phyloP scores from a whole-genome alignment of 1,284 basidiomycete genomes.

The Cutaneotrichosporon mucoides region DNA sequence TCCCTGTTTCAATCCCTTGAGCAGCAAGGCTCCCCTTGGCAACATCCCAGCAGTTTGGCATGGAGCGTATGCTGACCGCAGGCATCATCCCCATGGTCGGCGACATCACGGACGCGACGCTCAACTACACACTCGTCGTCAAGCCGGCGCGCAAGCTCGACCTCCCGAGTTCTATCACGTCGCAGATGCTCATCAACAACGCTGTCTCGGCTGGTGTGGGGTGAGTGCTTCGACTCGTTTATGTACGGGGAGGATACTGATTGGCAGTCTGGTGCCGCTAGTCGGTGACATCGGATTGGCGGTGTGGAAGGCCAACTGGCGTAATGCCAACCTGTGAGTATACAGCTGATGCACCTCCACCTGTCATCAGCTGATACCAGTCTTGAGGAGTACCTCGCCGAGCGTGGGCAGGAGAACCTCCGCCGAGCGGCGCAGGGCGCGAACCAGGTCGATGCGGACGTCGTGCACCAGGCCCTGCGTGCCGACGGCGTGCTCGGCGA shows the following conservation, averaged over 20 bases:
- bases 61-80: constrained; percentile 14
- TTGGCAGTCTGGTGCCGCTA: constrained; percentile 60
- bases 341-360: no score
- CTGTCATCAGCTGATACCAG: constrained; percentile 15
- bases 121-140: constrained; percentile 73
- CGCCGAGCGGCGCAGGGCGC: not conserved
- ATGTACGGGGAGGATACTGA: not conserved
- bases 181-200: constrained; percentile 76
- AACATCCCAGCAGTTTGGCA: no score
- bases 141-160: constrained; percentile 64
- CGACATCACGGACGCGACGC: constrained; percentile 42
- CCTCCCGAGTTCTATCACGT: constrained; percentile 64
- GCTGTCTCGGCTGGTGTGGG: constrained; percentile 67
- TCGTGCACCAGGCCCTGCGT: not conserved
- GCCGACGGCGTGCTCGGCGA: not conserved
- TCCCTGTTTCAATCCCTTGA: no score
- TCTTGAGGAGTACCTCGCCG: constrained; percentile 45
- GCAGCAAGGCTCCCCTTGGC: no score
- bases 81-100: constrained; percentile 46
- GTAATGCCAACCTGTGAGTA: constrained; percentile 62
- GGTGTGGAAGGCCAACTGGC: constrained; percentile 80
- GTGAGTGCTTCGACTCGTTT: constrained; percentile 17
- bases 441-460: not conserved
- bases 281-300: constrained; percentile 72
- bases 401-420: constrained; percentile 44